phyloP scores from a whole-genome alignment of 2,329 filamentous ascomycete genomes.

The Colletotrichum orbiculare region DNA sequence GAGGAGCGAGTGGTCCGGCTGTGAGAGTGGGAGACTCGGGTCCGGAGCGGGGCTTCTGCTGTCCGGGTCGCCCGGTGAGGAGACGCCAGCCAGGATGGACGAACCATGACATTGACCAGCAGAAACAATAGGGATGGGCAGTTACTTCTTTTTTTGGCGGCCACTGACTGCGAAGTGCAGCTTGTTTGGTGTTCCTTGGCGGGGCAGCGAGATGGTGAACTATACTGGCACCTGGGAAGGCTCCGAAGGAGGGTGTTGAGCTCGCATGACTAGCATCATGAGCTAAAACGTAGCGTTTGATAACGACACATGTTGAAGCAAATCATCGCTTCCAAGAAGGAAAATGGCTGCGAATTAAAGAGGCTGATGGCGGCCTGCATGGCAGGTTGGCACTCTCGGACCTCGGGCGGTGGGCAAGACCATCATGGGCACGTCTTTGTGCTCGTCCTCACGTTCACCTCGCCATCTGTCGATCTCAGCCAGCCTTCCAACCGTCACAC shows the following conservation, averaged over 20 bases:
- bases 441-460: slow-evolving; percentile 14
- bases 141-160: no score
- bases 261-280: slow-evolving; percentile 36
- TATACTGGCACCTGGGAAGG: slow-evolving; percentile 22
- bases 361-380: neutral
- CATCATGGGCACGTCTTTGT: neutral
- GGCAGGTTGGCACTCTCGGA: slow-evolving; percentile 29
- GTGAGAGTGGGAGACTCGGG: slow-evolving; percentile 24
- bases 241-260: slow-evolving; percentile 29
- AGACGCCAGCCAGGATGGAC: neutral
- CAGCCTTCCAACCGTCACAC: slow-evolving; percentile 10
- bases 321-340: neutral
- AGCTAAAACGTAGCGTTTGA: slow-evolving; percentile 25
- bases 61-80: slow-evolving; percentile 9
- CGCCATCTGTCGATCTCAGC: slow-evolving; percentile 31
- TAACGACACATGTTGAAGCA: slow-evolving; percentile 4
- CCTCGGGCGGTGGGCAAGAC: slow-evolving; percentile 3
- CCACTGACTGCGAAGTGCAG: slow-evolving; percentile 10
- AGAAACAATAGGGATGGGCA: no score
- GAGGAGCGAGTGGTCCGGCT: slow-evolving; percentile 10
- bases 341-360: neutral
- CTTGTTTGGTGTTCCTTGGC: slow-evolving; percentile 23
- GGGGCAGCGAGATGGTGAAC: slow-evolving; percentile 12
- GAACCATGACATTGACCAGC: neutral
- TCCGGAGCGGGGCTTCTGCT: slow-evolving; percentile 19